Base-by-base conservation (phyloP, 495 filamentous ascomycete species). In the Bryoglossum gracile region DNA sequence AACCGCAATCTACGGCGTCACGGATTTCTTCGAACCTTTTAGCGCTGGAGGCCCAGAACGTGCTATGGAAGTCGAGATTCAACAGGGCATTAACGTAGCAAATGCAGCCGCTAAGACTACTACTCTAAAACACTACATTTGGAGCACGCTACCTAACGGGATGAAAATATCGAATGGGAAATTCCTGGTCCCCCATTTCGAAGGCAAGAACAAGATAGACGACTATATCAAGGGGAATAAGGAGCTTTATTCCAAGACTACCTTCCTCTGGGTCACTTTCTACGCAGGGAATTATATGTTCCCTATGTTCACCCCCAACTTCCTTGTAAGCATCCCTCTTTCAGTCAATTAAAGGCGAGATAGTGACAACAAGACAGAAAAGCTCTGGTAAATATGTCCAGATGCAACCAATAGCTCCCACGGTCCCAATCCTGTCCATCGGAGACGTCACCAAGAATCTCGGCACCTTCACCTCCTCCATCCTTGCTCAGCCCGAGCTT, bases 41-140 rank as follows among this genome's bases (percentile, higher is more conserved):
- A 37, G 44, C 2, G 26, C 43, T 8, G 35, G 30, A 3, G 57
- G 36, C 3, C 50, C 32, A 23, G 43, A 51, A 2, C 6, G 42
- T 16, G 60, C 62, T 18, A 61, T 66, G 0, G 48, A 57, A 26
- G 57, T 66, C 30, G 59, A 62, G 55, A 32, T 46, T 14, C 30
- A 60, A 16, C 68, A 71, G 51, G 69, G 64, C 17, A 65, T 62
- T 34, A 73, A 66, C 35, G 54, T 75, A 19, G 71, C 68, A 17
- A 52, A 49, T 1, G 73, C 71, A 4, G 73, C 71, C 3, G 46
- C 63, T 1, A 48, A 54, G 18, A 73, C 65, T 0, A 25, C 53
- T 1, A 64, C 64, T 1, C 53, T 75, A 10, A 61, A 74, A 54
- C 71, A 72, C 40, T 74, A 63, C 45, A 64, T 76, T 48, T 73